Conservation (phyloP, 345 rosid genomes). For the Eucalyptus albens region DNA sequence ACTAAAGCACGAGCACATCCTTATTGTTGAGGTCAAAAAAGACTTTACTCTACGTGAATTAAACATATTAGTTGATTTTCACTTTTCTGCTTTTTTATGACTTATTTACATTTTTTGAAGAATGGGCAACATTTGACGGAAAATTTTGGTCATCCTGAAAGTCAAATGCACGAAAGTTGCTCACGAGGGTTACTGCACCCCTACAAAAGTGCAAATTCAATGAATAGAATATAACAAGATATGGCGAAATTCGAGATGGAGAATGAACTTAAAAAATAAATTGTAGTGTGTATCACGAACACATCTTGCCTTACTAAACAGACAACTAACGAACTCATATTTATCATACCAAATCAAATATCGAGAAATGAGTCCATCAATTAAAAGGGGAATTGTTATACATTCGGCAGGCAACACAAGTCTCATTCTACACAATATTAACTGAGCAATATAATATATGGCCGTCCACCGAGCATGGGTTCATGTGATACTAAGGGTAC, state of each 20-base stretch:
- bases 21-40: no score
- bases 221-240: not conserved
- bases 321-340: not conserved
- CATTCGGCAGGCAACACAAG: not conserved
- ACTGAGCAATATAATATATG: not conserved
- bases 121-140: no score
- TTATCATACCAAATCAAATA: not conserved
- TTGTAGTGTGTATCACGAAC: not conserved
- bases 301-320: not conserved
- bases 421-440: not conserved
- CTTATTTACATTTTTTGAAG: no score
- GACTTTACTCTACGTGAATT: no score
- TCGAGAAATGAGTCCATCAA: not conserved
- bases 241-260: not conserved
- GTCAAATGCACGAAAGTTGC: no score
- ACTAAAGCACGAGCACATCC: no score
- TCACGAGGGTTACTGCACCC: no score
- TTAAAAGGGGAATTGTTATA: not conserved
- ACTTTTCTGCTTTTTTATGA: no score
- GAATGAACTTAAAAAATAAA: not conserved
- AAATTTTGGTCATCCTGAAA: no score
- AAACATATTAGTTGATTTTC: no score
- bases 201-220: not conserved
- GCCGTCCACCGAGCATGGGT: not conserved
- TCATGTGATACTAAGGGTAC: rapidly evolving